Evolutionary conservation across 2,329 filamentous ascomycete species (phyloP).

Genomic region (Diaporthe longicolla): DNA sequence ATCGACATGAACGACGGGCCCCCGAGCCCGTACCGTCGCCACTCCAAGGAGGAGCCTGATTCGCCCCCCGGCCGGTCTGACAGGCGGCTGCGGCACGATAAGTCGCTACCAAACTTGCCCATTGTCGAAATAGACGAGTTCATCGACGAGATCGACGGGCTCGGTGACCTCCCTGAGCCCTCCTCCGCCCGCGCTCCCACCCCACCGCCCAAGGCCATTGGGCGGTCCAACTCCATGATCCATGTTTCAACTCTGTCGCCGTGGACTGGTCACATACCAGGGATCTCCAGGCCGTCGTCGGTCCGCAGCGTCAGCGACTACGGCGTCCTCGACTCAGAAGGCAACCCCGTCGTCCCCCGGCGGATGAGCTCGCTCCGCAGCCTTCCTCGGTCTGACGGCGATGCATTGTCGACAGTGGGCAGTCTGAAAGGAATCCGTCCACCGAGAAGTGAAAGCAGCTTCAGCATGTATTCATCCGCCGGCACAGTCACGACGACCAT

Average conservation of each 20-base stretch:
- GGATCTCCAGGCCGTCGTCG: constrained; percentile 26
- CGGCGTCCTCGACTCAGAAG: constrained; percentile 37
- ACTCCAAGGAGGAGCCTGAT: constrained; percentile 43
- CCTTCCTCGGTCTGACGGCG: constrained; percentile 36
- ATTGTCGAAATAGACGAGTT: constrained; percentile 51
- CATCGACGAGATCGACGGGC: constrained; percentile 45
- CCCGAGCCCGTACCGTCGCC: constrained; percentile 40
- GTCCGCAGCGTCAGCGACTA: constrained; percentile 39
- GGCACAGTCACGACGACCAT: constrained; percentile 36
- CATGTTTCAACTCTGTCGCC: constrained; percentile 6
- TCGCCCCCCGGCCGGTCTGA: constrained; percentile 4
- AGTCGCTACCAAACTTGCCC: constrained; percentile 43
- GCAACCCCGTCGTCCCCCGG: constrained; percentile 33
- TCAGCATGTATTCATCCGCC: constrained; percentile 16
- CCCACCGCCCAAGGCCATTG: constrained; percentile 47
- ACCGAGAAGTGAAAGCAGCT: constrained; percentile 12
- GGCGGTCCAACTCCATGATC: constrained; percentile 38
- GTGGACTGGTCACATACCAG: constrained; percentile 3
- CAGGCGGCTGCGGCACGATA: constrained; percentile 42
- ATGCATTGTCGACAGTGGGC: constrained; percentile 39
- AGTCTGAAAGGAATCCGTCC: constrained; percentile 33
- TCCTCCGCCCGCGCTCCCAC: constrained; percentile 47
- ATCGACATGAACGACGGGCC: constrained; percentile 55
- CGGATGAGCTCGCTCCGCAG: constrained; percentile 38
- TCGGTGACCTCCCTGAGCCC: constrained; percentile 40